Base-by-base conservation (phyloP, 176 grass and related monocot species). In the Avena eriantha region DNA sequence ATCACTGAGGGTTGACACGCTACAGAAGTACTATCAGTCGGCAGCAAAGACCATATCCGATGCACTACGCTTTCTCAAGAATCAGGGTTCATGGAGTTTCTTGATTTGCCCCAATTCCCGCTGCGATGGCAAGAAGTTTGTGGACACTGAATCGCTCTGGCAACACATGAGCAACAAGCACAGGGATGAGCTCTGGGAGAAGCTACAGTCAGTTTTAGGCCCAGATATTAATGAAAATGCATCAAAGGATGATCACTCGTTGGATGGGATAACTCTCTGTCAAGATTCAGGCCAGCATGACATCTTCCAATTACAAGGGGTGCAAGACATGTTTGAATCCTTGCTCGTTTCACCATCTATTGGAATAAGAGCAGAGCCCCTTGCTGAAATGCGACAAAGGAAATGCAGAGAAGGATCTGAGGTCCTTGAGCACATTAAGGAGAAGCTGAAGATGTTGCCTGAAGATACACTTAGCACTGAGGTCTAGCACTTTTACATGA, bases 221-320 rank as follows among this genome's bases (percentile, higher is more conserved):
- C 5, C 51, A 39, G 34, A 36, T n/a, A 31, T 36, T 11, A 36
- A 17, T 57, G 51, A 69, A 69, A 19, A 24, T 45, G 39, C 54
- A 79, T 23, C 55, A 54, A 7, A 41, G 47, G 18, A 49, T 8
- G 29, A 70, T 70, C 7, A 3, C 49, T 54, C 64, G 7, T 55
- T 31, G 6, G 48, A 82, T 36, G 31, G 19, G 47, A 69, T 82
- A 70, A 53, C 47, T 69, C 63, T 69, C 29, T 9, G 5, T 82
- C 47, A 69, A 82, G 80, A 82, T 82, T 82, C 80, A 69, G 47
- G 4, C 5, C 10, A 68, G 63, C 26, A 16, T 22, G 80, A 54
- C 29, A 36, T 55, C 80, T 53, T 82, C 48, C 7, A 14, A 39
- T 39, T 55, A 67, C 64, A 29, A 67, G 17, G 5, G 29, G 64